These are phyloP conservation scores for Phylloporus sp. DNA, from an alignment of 1,284 basidiomycete genomes.

Conservation along the genomic window DNA sequence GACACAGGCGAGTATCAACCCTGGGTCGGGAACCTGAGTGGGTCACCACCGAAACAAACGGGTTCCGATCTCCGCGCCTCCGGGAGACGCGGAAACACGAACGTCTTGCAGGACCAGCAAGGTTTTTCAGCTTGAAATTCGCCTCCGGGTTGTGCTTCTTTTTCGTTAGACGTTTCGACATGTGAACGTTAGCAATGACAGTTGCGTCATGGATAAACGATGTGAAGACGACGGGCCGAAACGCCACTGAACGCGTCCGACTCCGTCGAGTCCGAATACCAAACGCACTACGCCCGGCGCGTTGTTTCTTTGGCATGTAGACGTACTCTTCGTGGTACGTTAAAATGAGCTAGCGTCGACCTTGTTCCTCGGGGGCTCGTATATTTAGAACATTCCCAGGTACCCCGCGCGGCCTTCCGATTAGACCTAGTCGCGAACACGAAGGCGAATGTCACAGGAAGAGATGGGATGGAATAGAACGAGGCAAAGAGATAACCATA, in stretches of 20 bases:
- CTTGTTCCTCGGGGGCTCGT: background rate
- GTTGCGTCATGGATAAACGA: background rate
- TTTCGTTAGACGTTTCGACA: background rate
- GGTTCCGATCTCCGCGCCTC: background rate
- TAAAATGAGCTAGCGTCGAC: background rate
- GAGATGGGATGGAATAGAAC: background rate
- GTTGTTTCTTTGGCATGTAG: background rate
- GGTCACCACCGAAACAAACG: background rate
- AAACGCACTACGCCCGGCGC: background rate
- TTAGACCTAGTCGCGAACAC: background rate
- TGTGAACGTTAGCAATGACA: background rate
- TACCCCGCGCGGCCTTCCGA: background rate
- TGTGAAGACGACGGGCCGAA: background rate
- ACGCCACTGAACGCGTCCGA: background rate
- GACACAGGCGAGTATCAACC: background rate
- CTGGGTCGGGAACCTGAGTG: background rate
- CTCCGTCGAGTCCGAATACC: background rate
- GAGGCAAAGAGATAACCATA: constrained; percentile 9
- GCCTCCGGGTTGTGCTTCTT: background rate
- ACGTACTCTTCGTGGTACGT: background rate
- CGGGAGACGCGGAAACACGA: background rate
- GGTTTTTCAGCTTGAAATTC: background rate
- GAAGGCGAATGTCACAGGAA: background rate
- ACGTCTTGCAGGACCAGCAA: background rate
- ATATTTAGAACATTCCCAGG: background rate